These are phyloP conservation scores for Podospora pseudoanserina DNA, from an alignment of 495 filamentous ascomycete species.

Conservation along the genomic window DNA sequence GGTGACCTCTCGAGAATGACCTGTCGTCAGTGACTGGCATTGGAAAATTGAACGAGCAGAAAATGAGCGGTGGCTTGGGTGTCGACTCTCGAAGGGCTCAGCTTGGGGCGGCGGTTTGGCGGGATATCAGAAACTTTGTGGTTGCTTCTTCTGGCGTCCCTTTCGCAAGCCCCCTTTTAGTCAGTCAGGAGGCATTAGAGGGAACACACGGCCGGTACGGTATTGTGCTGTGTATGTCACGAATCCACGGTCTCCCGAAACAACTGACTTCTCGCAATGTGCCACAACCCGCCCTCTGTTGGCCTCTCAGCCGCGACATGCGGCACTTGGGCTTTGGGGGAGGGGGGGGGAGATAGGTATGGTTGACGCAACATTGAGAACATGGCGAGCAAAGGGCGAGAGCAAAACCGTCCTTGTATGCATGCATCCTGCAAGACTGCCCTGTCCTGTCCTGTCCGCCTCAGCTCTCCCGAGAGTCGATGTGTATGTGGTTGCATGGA, in stretches of 20 bases:
- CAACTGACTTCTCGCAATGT: slow-evolving; percentile 7
- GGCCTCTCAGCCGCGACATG: slow-evolving; percentile 1
- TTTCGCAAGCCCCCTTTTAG: background rate
- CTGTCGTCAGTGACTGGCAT: background rate
- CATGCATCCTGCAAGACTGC: background rate
- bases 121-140: background rate
- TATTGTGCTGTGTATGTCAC: background rate
- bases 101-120: background rate
- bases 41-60: background rate
- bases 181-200: background rate
- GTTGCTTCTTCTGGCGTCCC: background rate
- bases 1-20: background rate
- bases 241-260: slow-evolving; percentile 9
- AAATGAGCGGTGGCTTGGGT: background rate
- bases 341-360: background rate
- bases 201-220: slow-evolving; percentile 4
- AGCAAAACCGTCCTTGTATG: slow-evolving; percentile 1
- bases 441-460: background rate
- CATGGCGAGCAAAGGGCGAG: slow-evolving; percentile 6
- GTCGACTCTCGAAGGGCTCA: background rate
- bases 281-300: slow-evolving; percentile 7
- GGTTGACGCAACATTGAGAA: slow-evolving; percentile 13
- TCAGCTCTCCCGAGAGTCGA: background rate
- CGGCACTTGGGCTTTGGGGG: background rate
- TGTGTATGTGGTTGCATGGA: background rate